Conservation (phyloP, 129 eudicot species). For the Daucus carota region DH1_v3.0 NC_030386.2:37261501-37262000, state of each 20-base stretch:
- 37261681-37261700: not conserved
- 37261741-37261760: not conserved
- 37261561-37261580: not conserved
- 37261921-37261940: slow-evolving; percentile 80
- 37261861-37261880: slow-evolving; percentile 93
- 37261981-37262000: slow-evolving; percentile 89
- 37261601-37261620: not conserved
- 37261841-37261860: slow-evolving; percentile 47
- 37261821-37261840: not conserved
- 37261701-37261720: not conserved
- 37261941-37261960: slow-evolving; percentile 81
- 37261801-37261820: not conserved
- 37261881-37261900: slow-evolving; percentile 91
- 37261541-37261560: not conserved
- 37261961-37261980: slow-evolving; percentile 87
- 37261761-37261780: not conserved
- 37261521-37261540: not conserved
- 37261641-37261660: not conserved
- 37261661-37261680: no score
- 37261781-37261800: not conserved
- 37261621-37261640: not conserved
- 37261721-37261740: not conserved
- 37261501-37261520: not conserved
- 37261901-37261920: slow-evolving; percentile 87
- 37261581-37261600: not conserved